Evolutionary conservation across 352 stramenopile species (phyloP).

Genomic region (Phytophthora tubulina): DNA sequence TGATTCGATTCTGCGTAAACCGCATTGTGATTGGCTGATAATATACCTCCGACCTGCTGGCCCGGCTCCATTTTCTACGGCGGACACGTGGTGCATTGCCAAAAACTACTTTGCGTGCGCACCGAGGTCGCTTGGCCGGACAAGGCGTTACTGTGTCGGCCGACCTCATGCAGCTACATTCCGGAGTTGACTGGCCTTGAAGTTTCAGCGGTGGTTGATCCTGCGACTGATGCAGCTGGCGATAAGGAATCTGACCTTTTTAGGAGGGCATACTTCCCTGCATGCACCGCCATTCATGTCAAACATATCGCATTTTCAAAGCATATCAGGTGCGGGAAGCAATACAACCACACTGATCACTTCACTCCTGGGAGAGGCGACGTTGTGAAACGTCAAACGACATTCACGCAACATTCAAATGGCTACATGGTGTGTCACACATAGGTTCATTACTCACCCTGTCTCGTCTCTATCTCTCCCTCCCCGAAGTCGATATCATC

Average conservation of each 20-base stretch:
- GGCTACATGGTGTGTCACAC: background rate
- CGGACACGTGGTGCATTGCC: no score
- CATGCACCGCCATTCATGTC: background rate
- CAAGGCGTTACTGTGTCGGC: slow-evolving; percentile 1
- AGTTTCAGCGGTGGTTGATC: slow-evolving; percentile 7
- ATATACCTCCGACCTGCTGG: no score
- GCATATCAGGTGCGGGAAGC: background rate
- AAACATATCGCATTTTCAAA: slow-evolving; percentile 6
- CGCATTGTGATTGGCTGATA: no score
- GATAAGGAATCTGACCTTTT: background rate
- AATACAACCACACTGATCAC: background rate
- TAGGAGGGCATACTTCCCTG: background rate
- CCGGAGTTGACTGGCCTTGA: slow-evolving; percentile 6
- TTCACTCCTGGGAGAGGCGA: slow-evolving; percentile 1
- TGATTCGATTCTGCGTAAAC: no score
- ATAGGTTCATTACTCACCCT: slow-evolving; percentile 1
- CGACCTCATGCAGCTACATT: slow-evolving; percentile 14
- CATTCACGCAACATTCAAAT: background rate
- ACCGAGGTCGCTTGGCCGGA: no score
- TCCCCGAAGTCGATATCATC: slow-evolving; percentile 26
- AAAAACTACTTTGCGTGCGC: no score
- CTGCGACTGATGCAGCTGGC: background rate
- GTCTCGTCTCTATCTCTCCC: slow-evolving; percentile 19
- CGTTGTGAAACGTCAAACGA: background rate
- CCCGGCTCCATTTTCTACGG: no score